Base-by-base conservation (phyloP, 2,329 filamentous ascomycete genomes). In the Erysiphe pisi region DNA sequence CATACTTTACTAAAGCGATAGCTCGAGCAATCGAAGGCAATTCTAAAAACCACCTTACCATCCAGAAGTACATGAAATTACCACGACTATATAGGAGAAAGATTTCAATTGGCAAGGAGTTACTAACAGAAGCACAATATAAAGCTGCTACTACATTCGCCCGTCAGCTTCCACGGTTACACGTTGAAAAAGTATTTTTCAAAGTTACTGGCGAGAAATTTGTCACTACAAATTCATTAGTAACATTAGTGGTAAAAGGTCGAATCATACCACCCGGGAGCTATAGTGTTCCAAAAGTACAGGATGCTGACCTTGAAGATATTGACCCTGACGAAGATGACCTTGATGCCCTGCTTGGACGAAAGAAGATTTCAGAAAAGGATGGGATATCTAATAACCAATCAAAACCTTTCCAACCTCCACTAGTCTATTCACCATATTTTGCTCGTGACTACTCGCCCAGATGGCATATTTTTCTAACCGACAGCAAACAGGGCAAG, bases 141-240 rank as follows among this genome's bases (percentile, higher is more conserved):
- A 85, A 88, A 79, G 87, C 90, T 63, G 91, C 91, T 56, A 86
- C 97, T 78, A 84, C 84, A 71, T 91, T 97, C 45, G 94, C 93
- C 43, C 89, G 89, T 80, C 93, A 97, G 83, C 86, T 99, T 43
- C 95, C 95, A 0, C 88, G 89, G 79, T 86, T 99, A 77, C 88
- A 91, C 77, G 89, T 99, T 16, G 93, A 93, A 81, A 96, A 93
- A 84, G 93, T 93, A 11, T 99, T 97, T 84, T 99, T 99, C 89
- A 99, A 99, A 86, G 96, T 99, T 70, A 90, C 93, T 76, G 95
- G 95, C 82, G 96, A 99, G 84, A 92, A 91, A 79, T 91, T 91
- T 83, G 93, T 99, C 81, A 97, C 94, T 47, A 94, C 95, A 9
- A 93, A 91, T 77, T 97, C 93, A 77, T 87, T 99, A 56, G 94